phyloP scores from a whole-genome alignment of 2,329 filamentous ascomycete genomes.

The Aspergillus spinulosporus region DNA sequence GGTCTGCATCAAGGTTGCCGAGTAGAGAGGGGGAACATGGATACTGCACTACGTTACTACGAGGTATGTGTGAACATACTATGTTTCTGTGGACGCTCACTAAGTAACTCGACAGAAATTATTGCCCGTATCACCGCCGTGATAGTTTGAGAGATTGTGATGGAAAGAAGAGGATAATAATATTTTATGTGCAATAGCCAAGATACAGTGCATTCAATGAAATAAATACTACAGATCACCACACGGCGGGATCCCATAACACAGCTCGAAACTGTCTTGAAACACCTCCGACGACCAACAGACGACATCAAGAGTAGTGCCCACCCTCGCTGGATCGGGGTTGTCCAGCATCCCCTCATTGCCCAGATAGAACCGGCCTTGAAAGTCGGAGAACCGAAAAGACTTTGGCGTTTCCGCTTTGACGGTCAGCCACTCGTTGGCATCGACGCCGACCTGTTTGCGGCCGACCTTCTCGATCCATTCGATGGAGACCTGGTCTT shows the following conservation, averaged over 20 bases:
- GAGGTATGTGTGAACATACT: too few species aligned
- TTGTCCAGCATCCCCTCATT: conserved; percentile 1
- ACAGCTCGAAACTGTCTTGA: conserved; percentile 10
- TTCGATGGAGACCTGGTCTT: neutral
- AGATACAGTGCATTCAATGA: too few species aligned
- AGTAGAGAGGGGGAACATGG: neutral
- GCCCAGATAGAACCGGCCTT: conserved; percentile 3
- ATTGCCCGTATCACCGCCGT: too few species aligned
- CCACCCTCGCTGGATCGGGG: neutral
- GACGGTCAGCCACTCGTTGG: conserved; percentile 1
- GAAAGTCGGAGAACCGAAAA: conserved; percentile 2
- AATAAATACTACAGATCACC: neutral
- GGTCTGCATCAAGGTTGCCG: conserved; percentile 11
- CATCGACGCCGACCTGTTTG: neutral
- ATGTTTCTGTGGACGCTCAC: too few species aligned
- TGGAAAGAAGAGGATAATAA: neutral
- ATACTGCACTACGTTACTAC: too few species aligned
- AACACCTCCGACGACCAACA: conserved; percentile 6
- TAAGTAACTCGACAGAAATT: too few species aligned
- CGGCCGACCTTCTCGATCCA: conserved; percentile 1
- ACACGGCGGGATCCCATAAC: conserved; percentile 2
- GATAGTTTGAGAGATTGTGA: neutral
- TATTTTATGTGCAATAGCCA: too few species aligned
- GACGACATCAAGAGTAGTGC: neutral
- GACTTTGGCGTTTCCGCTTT: neutral